Evolutionary conservation across 345 rosid species (phyloP).

Genomic region (Citrus reticulata): DNA sequence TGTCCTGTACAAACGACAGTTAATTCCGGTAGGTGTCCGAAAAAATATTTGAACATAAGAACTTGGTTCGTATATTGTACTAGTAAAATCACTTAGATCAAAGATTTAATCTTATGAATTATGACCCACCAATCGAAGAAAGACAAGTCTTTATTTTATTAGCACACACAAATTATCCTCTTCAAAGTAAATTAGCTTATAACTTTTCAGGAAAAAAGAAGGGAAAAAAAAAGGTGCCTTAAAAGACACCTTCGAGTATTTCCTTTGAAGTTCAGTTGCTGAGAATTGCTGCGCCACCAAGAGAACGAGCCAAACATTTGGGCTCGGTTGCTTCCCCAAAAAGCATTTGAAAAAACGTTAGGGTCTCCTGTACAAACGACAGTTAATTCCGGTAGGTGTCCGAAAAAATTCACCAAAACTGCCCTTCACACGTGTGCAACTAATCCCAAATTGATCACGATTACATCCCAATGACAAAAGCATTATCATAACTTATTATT

Average conservation of each 20-base stretch:
- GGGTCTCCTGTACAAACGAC: background rate
- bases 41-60: no score
- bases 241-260: no score
- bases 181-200: background rate
- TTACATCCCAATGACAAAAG: background rate
- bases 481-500: no score
- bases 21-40: no score
- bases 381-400: background rate
- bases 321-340: background rate
- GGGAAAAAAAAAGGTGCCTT: background rate
- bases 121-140: no score
- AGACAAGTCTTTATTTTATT: no score
- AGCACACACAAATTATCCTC: no score
- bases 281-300: background rate
- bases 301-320: background rate
- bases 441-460: background rate
- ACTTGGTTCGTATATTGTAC: no score
- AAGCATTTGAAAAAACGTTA: background rate
- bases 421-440: constrained; percentile 9
- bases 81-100: no score
- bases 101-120: no score
- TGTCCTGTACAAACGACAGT: no score
- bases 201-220: no score
- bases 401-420: background rate
- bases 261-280: background rate